phyloP scores from a whole-genome alignment of 73 alveolate species.

The Halteria grandinella region DNA sequence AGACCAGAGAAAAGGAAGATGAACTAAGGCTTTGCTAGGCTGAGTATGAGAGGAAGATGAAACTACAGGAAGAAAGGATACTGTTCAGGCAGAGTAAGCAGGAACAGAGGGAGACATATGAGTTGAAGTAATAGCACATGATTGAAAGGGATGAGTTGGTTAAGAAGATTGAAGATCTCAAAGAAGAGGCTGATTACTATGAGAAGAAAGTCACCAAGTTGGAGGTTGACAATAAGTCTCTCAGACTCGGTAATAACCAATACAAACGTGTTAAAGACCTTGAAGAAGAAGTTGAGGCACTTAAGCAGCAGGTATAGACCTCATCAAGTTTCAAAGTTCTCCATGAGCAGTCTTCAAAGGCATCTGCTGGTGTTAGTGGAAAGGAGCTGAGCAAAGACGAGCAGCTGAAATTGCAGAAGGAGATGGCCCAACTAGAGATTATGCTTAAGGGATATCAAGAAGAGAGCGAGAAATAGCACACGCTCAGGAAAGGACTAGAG shows the following conservation, averaged over 20 bases:
- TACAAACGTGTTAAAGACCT: conserved; percentile 46
- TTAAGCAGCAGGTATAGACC: conserved; percentile 34
- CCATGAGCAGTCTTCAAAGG: conserved; percentile 18
- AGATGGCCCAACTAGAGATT: conserved; percentile 37
- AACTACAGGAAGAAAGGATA: conserved; percentile 50
- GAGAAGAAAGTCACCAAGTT: conserved; percentile 35
- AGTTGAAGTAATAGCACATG: conserved; percentile 55
- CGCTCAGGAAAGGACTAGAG: conserved; percentile 10
- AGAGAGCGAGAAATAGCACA: conserved; percentile 47
- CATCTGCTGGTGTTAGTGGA: too few species aligned
- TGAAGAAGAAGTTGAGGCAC: conserved; percentile 48
- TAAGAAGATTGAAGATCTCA: conserved; percentile 19
- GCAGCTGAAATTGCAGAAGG: conserved; percentile 53
- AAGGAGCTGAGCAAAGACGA: conserved; percentile 31
- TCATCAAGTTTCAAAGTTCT: background rate
- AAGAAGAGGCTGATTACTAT: conserved; percentile 57
- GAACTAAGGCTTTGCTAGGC: conserved; percentile 49
- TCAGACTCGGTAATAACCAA: conserved; percentile 31
- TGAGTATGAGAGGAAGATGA: conserved; percentile 64
- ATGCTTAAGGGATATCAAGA: conserved; percentile 57
- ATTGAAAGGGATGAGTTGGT: conserved; percentile 58
- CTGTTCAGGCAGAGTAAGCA: conserved; percentile 20
- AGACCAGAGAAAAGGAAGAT: conserved; percentile 68
- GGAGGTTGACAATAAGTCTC: conserved; percentile 60
- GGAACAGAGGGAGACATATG: conserved; percentile 51